Evolutionary conservation across 2,329 filamentous ascomycete genomes (phyloP).

Genomic region (Sarocladiaceae sp.): DNA sequence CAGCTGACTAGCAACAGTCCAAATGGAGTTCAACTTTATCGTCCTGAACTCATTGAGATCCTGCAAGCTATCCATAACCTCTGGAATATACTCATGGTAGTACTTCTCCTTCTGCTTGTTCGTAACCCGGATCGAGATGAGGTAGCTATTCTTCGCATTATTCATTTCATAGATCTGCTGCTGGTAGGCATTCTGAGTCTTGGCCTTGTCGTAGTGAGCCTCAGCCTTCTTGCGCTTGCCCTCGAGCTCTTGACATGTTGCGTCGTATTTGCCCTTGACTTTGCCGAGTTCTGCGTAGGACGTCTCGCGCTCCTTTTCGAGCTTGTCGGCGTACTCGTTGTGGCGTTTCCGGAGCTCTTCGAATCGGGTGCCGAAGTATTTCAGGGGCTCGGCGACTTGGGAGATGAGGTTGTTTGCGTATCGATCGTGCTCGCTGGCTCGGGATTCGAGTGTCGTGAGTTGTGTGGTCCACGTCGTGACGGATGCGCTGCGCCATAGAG

Average conservation of each 20-base stretch:
- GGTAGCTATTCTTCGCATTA: conserved; percentile 96
- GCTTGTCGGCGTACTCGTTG: conserved; percentile 78
- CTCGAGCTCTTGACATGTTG: conserved; percentile 90
- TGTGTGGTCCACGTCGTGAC: conserved; percentile 97
- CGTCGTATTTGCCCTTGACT: conserved; percentile 83
- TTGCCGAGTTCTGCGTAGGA: conserved; percentile 85
- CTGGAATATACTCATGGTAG: conserved; percentile 94
- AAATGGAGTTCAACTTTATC: conserved; percentile 76
- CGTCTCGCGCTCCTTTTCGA: conserved; percentile 83
- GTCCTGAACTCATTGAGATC: conserved; percentile 89
- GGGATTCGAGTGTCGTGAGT: conserved; percentile 80
- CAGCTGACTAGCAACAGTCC: conserved; percentile 74
- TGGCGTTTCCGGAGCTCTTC: conserved; percentile 93
- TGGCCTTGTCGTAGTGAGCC: conserved; percentile 87
- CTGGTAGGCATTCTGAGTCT: conserved; percentile 87
- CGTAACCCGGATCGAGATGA: conserved; percentile 92
- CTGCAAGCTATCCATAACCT: conserved; percentile 88
- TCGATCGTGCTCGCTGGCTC: conserved; percentile 84
- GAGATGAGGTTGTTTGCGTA: conserved; percentile 74
- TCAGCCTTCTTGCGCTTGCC: conserved; percentile 92
- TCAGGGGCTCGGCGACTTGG: conserved; percentile 83
- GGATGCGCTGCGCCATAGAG: conserved; percentile 60
- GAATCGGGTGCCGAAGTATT: conserved; percentile 67
- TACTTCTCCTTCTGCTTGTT: conserved; percentile 98
- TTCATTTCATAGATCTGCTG: conserved; percentile 94